Evolutionary conservation across 257 asterid species (phyloP), one percentile per base, ranked within the genome.

Genomic region (Orobanche coerulescens): DNA sequence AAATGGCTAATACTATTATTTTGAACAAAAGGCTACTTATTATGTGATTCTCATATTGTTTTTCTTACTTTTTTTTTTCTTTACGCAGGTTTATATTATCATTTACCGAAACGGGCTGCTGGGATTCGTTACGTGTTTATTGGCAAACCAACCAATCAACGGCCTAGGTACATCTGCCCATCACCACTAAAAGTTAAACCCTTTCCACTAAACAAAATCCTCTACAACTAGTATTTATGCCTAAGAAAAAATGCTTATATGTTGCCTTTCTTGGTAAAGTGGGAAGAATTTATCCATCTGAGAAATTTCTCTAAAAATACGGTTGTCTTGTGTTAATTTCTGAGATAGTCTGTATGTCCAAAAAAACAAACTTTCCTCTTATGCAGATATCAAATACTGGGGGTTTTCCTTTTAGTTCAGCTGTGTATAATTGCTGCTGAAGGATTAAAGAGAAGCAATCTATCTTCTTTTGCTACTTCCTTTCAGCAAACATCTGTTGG

Each of bases 311-410:
- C 48, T 10, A 34, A 23, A 34, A 23, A 25, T 30, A 30, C 40
- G 5, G 13, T 28, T 42, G 15, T 51, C 34, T 1, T 42, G 13
- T 10, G 42, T 10, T 14, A 28, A 28, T 54, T 44, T 13, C 47
- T 5, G 12, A 36, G 40, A 31, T 53, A 24, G 61, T 13, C 54
- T 75, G n/a, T 65, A 28, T n/a, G n/a, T n/a, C n/a, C n/a, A n/a
- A n/a, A n/a, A n/a, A n/a, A n/a, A n/a, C n/a, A 58, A 54, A 6
- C 59, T 48, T 20, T 62, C 62, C 40, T 62, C 47, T 52, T 33
- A 18, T 57, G 80, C 95, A 93, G 99, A 76, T 93, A 93, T 81
- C 99, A 93, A 71, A 89, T 93, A 75, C 73, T 93, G 72, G 99
- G 99, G 65, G 87, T 93, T 54, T 93, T 93, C 78, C 99, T 93